A percentile compares a stretch with the other conserved stretches of the same genome.
Conservation (phyloP, 495 filamentous ascomycete genomes). For the Lindgomyces ingoldianus region DNA sequence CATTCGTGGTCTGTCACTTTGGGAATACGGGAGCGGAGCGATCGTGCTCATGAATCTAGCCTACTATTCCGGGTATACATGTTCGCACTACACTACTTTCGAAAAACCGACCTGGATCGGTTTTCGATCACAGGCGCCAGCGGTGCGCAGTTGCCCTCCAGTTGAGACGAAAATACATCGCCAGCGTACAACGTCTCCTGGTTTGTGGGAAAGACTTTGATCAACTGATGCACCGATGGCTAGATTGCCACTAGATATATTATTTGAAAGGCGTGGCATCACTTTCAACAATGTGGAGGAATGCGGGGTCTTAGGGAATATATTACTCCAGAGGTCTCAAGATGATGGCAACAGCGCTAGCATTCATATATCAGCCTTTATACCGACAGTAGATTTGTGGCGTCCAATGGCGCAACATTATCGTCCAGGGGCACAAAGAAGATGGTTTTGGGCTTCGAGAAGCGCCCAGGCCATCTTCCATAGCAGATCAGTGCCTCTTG, state of each 20-base stretch:
- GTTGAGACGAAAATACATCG: conserved; percentile 5
- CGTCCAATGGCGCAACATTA: conserved; percentile 3
- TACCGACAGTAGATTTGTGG: conserved; percentile 17
- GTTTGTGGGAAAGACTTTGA: conserved; percentile 17
- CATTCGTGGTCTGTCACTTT: no score
- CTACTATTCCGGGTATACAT: conserved; percentile 7
- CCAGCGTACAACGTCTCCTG: conserved; percentile 10
- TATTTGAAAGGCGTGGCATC: conserved; percentile 12
- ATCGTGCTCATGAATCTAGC: background rate
- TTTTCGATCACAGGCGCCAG: background rate
- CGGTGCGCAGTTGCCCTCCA: background rate
- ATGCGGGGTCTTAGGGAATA: conserved; percentile 28
- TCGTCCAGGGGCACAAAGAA: background rate
- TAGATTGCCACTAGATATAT: conserved; percentile 27
- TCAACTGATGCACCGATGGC: conserved; percentile 28
- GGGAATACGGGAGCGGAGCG: no score
- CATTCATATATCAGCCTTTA: conserved; percentile 5
- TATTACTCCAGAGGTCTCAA: no score
- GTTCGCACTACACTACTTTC: conserved; percentile 3
- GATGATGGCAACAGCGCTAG: conserved; percentile 11
- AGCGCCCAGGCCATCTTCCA: conserved; percentile 1
- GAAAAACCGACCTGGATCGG: conserved; percentile 26
- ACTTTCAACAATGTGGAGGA: conserved; percentile 11
- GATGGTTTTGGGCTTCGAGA: conserved; percentile 10
- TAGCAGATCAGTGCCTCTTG: conserved; percentile 4